Conservation (phyloP, 140 eudicot genomes). For the Stevia rebaudiana region DNA sequence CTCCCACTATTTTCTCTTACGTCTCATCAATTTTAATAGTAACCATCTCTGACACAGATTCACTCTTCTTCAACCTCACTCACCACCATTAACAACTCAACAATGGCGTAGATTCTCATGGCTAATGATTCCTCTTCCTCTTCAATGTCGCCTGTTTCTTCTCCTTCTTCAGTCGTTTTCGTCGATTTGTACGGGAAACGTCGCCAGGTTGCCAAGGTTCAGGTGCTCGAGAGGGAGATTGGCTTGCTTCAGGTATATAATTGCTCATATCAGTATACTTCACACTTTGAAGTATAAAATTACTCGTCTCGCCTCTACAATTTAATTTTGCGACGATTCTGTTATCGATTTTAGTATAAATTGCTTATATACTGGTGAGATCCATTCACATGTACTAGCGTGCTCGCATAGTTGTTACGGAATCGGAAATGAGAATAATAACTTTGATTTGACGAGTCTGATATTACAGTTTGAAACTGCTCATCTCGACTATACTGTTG, state of each 20-base stretch:
- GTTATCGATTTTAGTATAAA: neutral
- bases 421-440: neutral
- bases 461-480: too few relatives aligned
- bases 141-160: slow-evolving; percentile 31
- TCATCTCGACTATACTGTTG: too few relatives aligned
- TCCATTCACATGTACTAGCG: neutral
- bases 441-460: too few relatives aligned
- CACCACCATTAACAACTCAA: slow-evolving; percentile 9
- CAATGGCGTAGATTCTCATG: slow-evolving; percentile 7
- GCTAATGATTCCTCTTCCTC: slow-evolving; percentile 21
- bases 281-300: too few relatives aligned
- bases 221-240: slow-evolving; percentile 42
- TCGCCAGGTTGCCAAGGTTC: slow-evolving; percentile 42
- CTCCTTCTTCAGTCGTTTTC: slow-evolving; percentile 26
- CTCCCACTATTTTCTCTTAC: neutral
- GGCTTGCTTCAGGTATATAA: slow-evolving; percentile 33
- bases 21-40: slow-evolving; percentile 19
- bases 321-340: neutral
- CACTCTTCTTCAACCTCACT: slow-evolving; percentile 15
- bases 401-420: neutral
- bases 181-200: slow-evolving; percentile 39
- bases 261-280: neutral
- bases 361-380: neutral
- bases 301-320: neutral
- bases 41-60: slow-evolving; percentile 32